Base-by-base conservation (phyloP, 345 rosid species). In the Bruguiera gymnorhiza region DNA sequence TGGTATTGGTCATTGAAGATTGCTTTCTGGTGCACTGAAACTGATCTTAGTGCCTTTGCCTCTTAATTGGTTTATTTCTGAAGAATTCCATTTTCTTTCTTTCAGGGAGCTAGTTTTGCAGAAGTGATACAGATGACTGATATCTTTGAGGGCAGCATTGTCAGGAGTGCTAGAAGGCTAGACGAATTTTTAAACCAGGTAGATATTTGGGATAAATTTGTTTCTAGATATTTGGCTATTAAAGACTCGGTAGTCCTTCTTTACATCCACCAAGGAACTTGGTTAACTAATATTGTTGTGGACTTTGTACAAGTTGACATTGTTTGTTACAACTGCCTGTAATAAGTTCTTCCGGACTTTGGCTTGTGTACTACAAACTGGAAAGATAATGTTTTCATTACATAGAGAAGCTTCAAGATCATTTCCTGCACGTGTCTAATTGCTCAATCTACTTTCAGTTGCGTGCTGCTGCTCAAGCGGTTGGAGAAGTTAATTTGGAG, bases 171-270 rank as follows among this genome's bases (percentile, higher is more conserved):
- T 55, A 85, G 99, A 84, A 84, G 97, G 77, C 92, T 92, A 3
- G 99, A 90, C 56, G 99, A 96, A 79, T 96, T 96, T 83, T 66
- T 96, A 89, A 92, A 89, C 79, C 98, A 92, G 97, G 98, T 92
- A 79, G 29, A 48, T 64, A 39, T 10, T 2, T 11, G 11, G 48
- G 16, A 3, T 39, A 39, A 39, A 39, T 11, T 39, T 39, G 18
- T 39, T 39, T 39, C 16, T 39, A 39, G 48, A 39, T 39, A 2
- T 39, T 39, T 39, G 16, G 48, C 16, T 39, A 11, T 10, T 10
- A 39, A 39, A 39, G 48, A 39, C 48, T 10, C 2, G 2, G 3
- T 11, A 39, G 11, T 39, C 13, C 43, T 39, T 39, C 15, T 39
- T 39, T 39, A 11, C 48, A 10, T 11, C 5, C 0, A 13, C 48